phyloP scores from a whole-genome alignment of 2,329 filamentous ascomycete genomes.

The Allantophomopsis lycopodina region DNA sequence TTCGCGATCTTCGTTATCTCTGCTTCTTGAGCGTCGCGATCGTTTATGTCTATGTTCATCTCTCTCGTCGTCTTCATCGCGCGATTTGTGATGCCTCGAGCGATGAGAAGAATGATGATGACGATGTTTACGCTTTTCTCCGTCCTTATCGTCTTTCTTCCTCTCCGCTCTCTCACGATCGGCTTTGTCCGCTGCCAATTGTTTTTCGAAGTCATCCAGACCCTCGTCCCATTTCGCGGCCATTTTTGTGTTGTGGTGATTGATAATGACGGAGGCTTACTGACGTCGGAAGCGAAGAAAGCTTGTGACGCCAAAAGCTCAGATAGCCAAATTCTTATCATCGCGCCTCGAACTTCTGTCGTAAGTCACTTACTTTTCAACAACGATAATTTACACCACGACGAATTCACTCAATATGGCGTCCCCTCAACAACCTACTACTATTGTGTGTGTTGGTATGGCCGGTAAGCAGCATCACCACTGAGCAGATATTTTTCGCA shows the following conservation, averaged over 20 bases:
- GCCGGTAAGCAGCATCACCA: conserved; percentile 43
- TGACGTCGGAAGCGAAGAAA: neutral
- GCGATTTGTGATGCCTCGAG: conserved; percentile 5
- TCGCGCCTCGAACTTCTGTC: neutral
- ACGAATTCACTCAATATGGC: conserved; percentile 18
- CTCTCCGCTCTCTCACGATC: conserved; percentile 33
- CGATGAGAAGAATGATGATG: conserved; percentile 11
- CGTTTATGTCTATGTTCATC: conserved; percentile 50
- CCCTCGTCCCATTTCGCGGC: conserved; percentile 22
- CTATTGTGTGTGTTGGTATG: conserved; percentile 94
- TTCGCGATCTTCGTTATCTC: conserved; percentile 18
- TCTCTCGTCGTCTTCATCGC: conserved; percentile 27
- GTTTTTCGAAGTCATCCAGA: conserved; percentile 65
- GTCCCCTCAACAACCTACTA: conserved; percentile 42
- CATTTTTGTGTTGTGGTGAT: conserved; percentile 16
- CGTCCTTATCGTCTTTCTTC: conserved; percentile 27
- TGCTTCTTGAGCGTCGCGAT: conserved; percentile 26
- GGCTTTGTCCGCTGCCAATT: conserved; percentile 51
- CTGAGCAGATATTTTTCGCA: neutral
- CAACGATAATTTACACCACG: neutral
- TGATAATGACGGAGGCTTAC: neutral
- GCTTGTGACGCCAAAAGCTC: conserved; percentile 1
- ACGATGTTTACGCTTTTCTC: conserved; percentile 19
- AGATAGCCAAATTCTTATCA: neutral
- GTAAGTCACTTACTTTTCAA: neutral